Base-by-base conservation (phyloP, 441 rosid species). In the Arabidopsis lyrata region DNA sequence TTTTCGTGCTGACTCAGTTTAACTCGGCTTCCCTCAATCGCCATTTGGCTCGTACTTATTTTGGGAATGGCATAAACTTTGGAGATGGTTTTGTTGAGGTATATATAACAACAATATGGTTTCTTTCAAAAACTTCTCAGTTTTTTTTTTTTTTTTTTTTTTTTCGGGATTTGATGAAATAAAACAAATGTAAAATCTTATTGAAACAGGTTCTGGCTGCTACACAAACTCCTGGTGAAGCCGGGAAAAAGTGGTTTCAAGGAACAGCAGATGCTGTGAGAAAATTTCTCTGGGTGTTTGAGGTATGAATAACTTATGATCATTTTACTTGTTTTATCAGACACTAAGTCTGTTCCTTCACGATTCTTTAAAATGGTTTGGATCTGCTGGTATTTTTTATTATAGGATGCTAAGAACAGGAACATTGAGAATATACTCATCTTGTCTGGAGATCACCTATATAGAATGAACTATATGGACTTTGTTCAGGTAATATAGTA, bases 261-360 rank as follows among this genome's bases (percentile, higher is more conserved):
- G 99, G 99, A 77, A 95, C 99, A 32, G 98, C 96, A 14, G 98
- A 95, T 82, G 98, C 97, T 82, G 99, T 92, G 54, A 87, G 99
- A 88, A 89, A 91, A 78, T 92, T 95, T 77, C 77, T 53, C 36
- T 92, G 99, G 98, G 93, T 95, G 48, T 92, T 95, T 85, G 97
- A 95, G 97, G 99, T 91, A 53, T 63, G 54, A 20, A 48, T 45
- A 48, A 18, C 16, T 5, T 47, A 73, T 63, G 38, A 63, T 9
- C 34, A n/a, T 52, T 50, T 36, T 10, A 38, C 35, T 3, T 2
- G 36, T 36, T 32, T 4, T 8, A 31, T 29, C 53, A 39, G 62
- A 20, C 5, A 5, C 34, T 2, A 64, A 29, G 38, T n/a, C 4
- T 70, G 12, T 47, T 49, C 53, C 9, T 34, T 65, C 10, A 10